phyloP scores from a whole-genome alignment of 2,329 filamentous ascomycete genomes.

The Nemania sp. region DNA sequence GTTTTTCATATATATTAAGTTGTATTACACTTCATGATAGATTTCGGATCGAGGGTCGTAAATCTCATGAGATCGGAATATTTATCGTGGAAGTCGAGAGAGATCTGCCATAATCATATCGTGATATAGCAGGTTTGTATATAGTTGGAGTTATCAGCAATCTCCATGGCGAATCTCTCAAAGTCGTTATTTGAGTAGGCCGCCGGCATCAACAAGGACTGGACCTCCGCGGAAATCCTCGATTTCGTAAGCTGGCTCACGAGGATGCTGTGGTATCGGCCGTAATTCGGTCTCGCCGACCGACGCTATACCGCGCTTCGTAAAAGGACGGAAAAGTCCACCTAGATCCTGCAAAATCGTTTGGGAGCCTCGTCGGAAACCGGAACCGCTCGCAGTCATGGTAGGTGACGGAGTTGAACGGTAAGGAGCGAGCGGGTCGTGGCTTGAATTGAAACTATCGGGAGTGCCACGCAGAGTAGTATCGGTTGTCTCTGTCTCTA shows the following conservation, averaged over 20 bases:
- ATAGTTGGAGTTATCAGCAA: background rate
- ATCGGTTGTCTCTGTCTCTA: constrained; percentile 55
- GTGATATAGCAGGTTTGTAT: constrained; percentile 1
- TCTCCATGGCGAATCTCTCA: too few species aligned
- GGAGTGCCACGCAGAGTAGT: constrained; percentile 38
- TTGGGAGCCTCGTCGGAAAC: constrained; percentile 57
- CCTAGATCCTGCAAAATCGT: constrained; percentile 63
- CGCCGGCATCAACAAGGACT: constrained; percentile 46
- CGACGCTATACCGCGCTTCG: constrained; percentile 39
- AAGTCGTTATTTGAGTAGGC: constrained; percentile 43
- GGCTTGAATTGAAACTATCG: constrained; percentile 48
- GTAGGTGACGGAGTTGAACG: constrained; percentile 46
- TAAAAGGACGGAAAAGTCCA: constrained; percentile 53
- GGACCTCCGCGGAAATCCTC: constrained; percentile 39
- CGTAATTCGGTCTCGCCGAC: constrained; percentile 49
- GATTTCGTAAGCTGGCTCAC: constrained; percentile 40
- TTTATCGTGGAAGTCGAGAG: too few species aligned
- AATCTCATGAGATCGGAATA: constrained; percentile 30
- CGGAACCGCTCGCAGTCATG: constrained; percentile 48
- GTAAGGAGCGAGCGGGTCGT: constrained; percentile 44
- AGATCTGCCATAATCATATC: background rate
- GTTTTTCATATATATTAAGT: constrained; percentile 24
- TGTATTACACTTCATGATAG: constrained; percentile 31
- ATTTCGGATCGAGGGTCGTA: constrained; percentile 30
- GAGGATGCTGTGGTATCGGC: constrained; percentile 48